These are phyloP conservation scores for Vigna radiata DNA, from an alignment of 306 rosid genomes.

Conservation along the genomic window DNA sequence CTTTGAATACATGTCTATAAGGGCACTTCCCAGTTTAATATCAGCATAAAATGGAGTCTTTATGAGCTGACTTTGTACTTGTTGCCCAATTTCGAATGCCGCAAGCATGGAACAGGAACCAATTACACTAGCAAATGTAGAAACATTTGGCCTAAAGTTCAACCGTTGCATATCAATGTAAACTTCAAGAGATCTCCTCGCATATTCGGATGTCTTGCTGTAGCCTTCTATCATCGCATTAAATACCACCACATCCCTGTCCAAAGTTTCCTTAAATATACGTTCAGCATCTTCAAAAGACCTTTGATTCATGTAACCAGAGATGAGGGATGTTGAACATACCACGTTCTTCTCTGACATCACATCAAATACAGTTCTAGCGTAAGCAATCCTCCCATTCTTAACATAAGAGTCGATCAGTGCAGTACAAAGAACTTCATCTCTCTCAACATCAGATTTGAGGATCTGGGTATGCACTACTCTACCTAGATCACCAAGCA, in stretches of 20 bases:
- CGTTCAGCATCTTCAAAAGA: slow-evolving; percentile 68
- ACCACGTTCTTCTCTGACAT: slow-evolving; percentile 69
- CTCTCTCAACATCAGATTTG: slow-evolving; percentile 62
- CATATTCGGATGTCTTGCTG: slow-evolving; percentile 71
- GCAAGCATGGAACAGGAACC: slow-evolving; percentile 86
- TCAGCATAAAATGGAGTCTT: slow-evolving; percentile 62
- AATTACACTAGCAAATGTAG: slow-evolving; percentile 85
- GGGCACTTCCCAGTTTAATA: slow-evolving; percentile 83
- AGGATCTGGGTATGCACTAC: slow-evolving; percentile 74
- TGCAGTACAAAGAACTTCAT: slow-evolving; percentile 82
- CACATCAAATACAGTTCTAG: slow-evolving; percentile 77
- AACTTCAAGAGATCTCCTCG: slow-evolving; percentile 69
- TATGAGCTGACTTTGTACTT: slow-evolving; percentile 78
- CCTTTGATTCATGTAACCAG: slow-evolving; percentile 88
- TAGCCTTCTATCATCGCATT: slow-evolving; percentile 98
- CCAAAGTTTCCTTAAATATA: slow-evolving; percentile 63
- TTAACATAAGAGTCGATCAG: slow-evolving; percentile 77
- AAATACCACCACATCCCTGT: slow-evolving; percentile 79
- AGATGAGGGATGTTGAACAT: slow-evolving; percentile 83
- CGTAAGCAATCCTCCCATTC: slow-evolving; percentile 63
- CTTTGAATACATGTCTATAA: slow-evolving; percentile 83
- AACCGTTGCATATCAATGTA: slow-evolving; percentile 76
- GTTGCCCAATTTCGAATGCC: slow-evolving; percentile 73
- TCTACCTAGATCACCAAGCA: slow-evolving; percentile 62
- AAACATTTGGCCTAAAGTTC: slow-evolving; percentile 72